phyloP scores from a whole-genome alignment of 345 rosid species.

The Xanthoceras sorbifolium region DNA sequence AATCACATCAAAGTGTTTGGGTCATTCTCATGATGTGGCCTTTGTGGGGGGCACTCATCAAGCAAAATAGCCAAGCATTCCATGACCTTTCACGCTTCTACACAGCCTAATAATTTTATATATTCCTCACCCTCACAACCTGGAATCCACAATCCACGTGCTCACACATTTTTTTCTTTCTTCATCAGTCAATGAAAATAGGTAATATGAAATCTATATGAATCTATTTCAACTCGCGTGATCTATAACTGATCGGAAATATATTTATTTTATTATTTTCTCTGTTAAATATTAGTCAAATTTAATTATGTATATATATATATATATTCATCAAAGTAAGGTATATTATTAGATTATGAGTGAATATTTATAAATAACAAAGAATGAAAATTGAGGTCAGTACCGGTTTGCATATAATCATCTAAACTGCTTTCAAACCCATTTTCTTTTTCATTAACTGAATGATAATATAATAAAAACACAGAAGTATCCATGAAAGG shows the following conservation, averaged over 20 bases:
- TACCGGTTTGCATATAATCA: neutral
- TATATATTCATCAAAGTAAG: too few relatives aligned
- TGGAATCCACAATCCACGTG: constrained; percentile 8
- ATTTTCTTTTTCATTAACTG: neutral
- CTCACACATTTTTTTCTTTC: neutral
- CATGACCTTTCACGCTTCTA: neutral
- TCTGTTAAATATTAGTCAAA: too few relatives aligned
- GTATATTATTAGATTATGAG: too few relatives aligned
- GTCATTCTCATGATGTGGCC: neutral
- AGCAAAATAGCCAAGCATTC: neutral
- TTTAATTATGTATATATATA: too few relatives aligned
- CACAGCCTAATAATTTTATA: neutral
- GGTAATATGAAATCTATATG: too few relatives aligned
- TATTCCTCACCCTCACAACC: neutral
- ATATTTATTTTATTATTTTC: too few relatives aligned
- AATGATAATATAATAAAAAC: too few relatives aligned
- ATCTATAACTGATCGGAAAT: too few relatives aligned
- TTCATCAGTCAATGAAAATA: too few relatives aligned
- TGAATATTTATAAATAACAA: too few relatives aligned
- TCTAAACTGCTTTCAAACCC: neutral
- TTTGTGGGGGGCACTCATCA: neutral
- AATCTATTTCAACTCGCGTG: too few relatives aligned
- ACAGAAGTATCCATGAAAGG: neutral
- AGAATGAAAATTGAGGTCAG: too few relatives aligned
- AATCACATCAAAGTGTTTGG: neutral